These are phyloP conservation scores for Ceratobasidium sp. DNA, from an alignment of 1,284 basidiomycete genomes.

Conservation along the genomic window DNA sequence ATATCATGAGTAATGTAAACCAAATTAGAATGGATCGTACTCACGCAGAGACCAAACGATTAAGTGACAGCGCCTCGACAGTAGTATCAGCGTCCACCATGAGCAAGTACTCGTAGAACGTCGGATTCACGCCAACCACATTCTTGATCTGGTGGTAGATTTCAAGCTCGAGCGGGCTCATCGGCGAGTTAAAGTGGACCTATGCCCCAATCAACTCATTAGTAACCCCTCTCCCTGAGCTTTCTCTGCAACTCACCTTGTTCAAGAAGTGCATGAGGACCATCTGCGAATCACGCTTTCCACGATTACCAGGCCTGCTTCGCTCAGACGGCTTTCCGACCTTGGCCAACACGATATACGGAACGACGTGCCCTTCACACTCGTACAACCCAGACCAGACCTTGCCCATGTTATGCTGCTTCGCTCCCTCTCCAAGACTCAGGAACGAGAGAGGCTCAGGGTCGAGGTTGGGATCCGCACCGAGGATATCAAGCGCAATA, in stretches of 20 bases:
- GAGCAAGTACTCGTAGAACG: constrained; percentile 98
- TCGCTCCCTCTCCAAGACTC: constrained; percentile 93
- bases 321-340: constrained; percentile 96
- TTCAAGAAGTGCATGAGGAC: constrained; percentile 98
- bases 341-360: constrained; percentile 97
- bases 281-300: constrained; percentile 98
- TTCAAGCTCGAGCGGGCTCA: constrained; percentile 97
- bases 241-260: constrained; percentile 67
- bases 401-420: constrained; percentile 99
- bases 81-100: constrained; percentile 98
- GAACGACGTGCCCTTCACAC: constrained; percentile 94
- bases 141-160: constrained; percentile 99
- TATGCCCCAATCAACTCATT: constrained; percentile 55
- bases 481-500: constrained; percentile 97
- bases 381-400: constrained; percentile 98
- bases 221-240: background rate
- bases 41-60: constrained; percentile 91
- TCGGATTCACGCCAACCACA: constrained; percentile 98
- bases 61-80: constrained; percentile 87
- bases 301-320: constrained; percentile 92
- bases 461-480: constrained; percentile 92
- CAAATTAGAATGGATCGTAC: constrained; percentile 55
- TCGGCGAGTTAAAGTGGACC: constrained; percentile 96
- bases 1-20: constrained; percentile 18
- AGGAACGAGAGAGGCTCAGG: constrained; percentile 96